Evolutionary conservation across 768 basidiomycete species (phyloP).

Genomic region (Podaxis sp.): DNA sequence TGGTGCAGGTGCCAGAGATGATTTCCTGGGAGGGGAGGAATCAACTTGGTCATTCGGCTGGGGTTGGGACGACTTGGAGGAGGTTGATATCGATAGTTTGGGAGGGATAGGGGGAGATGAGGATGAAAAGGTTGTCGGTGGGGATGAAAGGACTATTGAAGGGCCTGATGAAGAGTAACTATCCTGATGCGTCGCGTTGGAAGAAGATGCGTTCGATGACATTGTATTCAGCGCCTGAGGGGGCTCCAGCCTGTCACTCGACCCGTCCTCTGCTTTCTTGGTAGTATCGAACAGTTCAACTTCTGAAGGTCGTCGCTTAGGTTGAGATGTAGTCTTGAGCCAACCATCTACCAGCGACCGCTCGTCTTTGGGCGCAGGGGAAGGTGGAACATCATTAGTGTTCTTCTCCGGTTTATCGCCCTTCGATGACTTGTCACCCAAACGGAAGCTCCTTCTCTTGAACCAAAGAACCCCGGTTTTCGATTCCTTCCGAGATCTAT

Average conservation of each 20-base stretch:
- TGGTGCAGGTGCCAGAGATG: slow-evolving; percentile 19
- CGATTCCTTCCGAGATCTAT: slow-evolving; percentile 37
- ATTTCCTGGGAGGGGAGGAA: slow-evolving; percentile 21
- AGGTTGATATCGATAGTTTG: slow-evolving; percentile 20
- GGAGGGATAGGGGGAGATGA: slow-evolving; percentile 15
- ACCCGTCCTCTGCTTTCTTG: slow-evolving; percentile 13
- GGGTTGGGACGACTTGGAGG: slow-evolving; percentile 16
- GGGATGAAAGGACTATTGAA: slow-evolving; percentile 18
- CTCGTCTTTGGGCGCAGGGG: slow-evolving; percentile 18
- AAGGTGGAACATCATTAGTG: slow-evolving; percentile 16
- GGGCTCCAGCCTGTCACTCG: slow-evolving; percentile 12
- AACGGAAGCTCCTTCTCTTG: slow-evolving; percentile 46
- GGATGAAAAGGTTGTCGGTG: slow-evolving; percentile 22
- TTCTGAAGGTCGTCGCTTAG: slow-evolving; percentile 18
- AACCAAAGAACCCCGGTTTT: slow-evolving; percentile 40
- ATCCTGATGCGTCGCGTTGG: slow-evolving; percentile 1
- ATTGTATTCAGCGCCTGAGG: slow-evolving; percentile 13
- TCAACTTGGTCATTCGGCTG: slow-evolving; percentile 16
- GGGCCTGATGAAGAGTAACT: neutral
- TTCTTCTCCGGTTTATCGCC: slow-evolving; percentile 7
- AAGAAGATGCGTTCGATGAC: slow-evolving; percentile 12
- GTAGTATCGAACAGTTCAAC: slow-evolving; percentile 12
- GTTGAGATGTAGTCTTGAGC: slow-evolving; percentile 19
- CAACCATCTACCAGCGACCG: slow-evolving; percentile 15
- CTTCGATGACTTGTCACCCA: slow-evolving; percentile 25